Base-by-base conservation (phyloP, 768 basidiomycete species). In the Dioszegia hungarica region DNA sequence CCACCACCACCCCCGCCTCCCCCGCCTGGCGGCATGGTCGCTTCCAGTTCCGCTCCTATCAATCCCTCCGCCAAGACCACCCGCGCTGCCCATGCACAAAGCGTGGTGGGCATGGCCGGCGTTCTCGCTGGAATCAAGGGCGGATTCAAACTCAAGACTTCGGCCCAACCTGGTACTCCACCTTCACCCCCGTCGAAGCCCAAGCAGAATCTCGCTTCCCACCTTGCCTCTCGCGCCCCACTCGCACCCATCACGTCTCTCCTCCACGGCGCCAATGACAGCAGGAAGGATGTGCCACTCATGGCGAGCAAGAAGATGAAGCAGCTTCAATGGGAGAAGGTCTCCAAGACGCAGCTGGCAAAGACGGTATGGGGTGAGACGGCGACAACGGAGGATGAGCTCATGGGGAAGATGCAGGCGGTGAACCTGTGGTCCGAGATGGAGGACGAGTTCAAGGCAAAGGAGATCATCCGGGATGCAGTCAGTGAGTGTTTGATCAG, bases 361-460 rank as follows among this genome's bases (percentile, higher is more conserved):
- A 87, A 86, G 72, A 98, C 93, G 0, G 78, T 97, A 14, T 99
- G 91, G 88, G 86, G 81, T 50, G 82, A 53, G 27, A 82, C 36
- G 19, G 88, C 90, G 33, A 75, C 81, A 56, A 77, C 82, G 1
- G 79, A 84, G 63, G 79, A 83, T 59, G 86, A 89, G 63, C 89
- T 91, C 82, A 77, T 91, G 39, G 81, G 84, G 74, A 89, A 88
- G 75, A 77, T 99, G 44, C 86, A 87, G 67, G 77, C 79, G 48
- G 89, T 91, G 67, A 90, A 92, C 40, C 85, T 99, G 14, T 97
- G 92, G 87, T 82, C 82, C 68, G 87, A 92, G 78, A 97, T 99
- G 88, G 92, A 98, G 75, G 88, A 94, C 70, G 92, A 92, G 73
- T 99, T 99, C 80, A 90, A 92, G 72, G 92, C 92, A 17, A 92